Percentiles rank a stretch among this genome's conserved stretches.
phyloP scores from a whole-genome alignment of 1,139 yeast species.

The Candida frijolesensis region DNA sequence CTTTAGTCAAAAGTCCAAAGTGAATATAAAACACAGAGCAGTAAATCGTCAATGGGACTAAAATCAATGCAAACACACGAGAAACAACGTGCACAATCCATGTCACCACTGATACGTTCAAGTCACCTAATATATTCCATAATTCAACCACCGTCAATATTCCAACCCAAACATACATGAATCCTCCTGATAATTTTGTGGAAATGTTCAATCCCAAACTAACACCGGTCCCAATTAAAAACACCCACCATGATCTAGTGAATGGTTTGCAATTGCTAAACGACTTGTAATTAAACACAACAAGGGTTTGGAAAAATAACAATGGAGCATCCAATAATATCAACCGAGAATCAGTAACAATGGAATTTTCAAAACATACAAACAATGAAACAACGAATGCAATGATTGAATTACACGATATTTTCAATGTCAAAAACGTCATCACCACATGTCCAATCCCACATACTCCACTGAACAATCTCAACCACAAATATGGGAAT shows the following conservation, averaged over 20 bases:
- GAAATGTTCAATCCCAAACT: slow-evolving; percentile 56
- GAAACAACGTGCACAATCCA: slow-evolving; percentile 34
- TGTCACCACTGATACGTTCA: slow-evolving; percentile 33
- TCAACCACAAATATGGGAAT: slow-evolving; percentile 39
- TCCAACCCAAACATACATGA: slow-evolving; percentile 54
- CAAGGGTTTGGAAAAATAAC: slow-evolving; percentile 45
- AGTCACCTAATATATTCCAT: slow-evolving; percentile 64
- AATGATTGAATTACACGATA: slow-evolving; percentile 44
- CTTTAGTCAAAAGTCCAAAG: slow-evolving; percentile 44
- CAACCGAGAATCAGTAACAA: slow-evolving; percentile 51
- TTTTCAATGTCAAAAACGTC: slow-evolving; percentile 51
- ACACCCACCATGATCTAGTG: slow-evolving; percentile 45
- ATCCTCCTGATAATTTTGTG: slow-evolving; percentile 56
- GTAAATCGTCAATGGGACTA: slow-evolving; percentile 55
- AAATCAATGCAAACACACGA: slow-evolving; percentile 37
- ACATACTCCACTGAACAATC: slow-evolving; percentile 35
- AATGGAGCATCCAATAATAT: slow-evolving; percentile 55
- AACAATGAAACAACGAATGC: slow-evolving; percentile 43
- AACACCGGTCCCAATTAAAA: slow-evolving; percentile 46
- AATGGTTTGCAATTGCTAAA: slow-evolving; percentile 39
- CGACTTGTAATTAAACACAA: slow-evolving; percentile 41
- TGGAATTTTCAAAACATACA: slow-evolving; percentile 55
- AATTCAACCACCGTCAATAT: slow-evolving; percentile 41
- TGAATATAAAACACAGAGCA: slow-evolving; percentile 51
- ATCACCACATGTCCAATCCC: slow-evolving; percentile 50